Evolutionary conservation across 148 eudicot genomes (phyloP).

Genomic region (Bassia scoparia): DNA sequence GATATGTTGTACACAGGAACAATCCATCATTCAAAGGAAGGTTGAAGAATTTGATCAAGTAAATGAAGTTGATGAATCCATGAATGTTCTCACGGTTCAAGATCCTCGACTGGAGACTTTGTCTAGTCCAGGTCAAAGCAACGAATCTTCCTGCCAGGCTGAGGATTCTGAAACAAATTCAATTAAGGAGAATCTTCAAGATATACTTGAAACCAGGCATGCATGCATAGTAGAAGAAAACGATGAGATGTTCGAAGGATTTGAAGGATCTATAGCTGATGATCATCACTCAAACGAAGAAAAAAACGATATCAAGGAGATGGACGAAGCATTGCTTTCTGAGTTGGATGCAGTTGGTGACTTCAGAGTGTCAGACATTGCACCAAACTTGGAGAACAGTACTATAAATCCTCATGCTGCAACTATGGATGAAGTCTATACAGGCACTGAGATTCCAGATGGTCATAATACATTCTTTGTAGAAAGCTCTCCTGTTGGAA

Average conservation of each 20-base stretch:
- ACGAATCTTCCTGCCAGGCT: constrained; percentile 16
- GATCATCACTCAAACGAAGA: constrained; percentile 30
- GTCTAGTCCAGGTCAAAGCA: constrained; percentile 19
- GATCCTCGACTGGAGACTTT: constrained; percentile 24
- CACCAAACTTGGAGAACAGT: constrained; percentile 24
- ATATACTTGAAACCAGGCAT: constrained; percentile 4
- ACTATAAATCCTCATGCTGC: constrained; percentile 21
- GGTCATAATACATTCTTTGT: constrained; percentile 8
- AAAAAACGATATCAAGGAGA: constrained; percentile 42
- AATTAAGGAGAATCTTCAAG: constrained; percentile 19
- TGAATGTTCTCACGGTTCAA: constrained; percentile 26
- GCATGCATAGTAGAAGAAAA: constrained; percentile 14
- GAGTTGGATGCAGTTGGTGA: constrained; percentile 81
- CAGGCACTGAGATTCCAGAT: not conserved
- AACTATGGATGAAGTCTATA: constrained; percentile 2
- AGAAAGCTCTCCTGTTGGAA: constrained; percentile 3
- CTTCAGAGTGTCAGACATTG: constrained; percentile 41
- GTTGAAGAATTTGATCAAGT: constrained; percentile 26
- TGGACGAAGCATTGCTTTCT: constrained; percentile 60
- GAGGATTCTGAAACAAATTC: constrained; percentile 17
- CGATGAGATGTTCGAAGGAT: constrained; percentile 20
- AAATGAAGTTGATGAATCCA: constrained; percentile 21
- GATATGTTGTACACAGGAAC: constrained; percentile 34
- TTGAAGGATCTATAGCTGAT: constrained; percentile 26
- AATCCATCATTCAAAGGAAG: constrained; percentile 23